Evolutionary conservation across 352 stramenopile species (phyloP).

Genomic region (Globisporangium splendens): DNA sequence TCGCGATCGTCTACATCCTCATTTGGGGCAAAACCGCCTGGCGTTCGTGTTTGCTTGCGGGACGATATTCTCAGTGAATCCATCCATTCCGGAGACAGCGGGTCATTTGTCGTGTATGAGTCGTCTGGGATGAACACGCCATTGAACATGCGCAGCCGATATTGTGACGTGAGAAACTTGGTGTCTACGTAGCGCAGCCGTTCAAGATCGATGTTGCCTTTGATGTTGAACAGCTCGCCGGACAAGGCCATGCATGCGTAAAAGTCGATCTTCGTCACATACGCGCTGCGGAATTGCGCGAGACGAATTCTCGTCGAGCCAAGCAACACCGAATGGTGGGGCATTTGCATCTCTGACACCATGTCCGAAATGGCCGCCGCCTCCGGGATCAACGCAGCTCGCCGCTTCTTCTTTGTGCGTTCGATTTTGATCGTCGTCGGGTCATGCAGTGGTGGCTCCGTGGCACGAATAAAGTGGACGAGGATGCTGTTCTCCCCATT

Average conservation of each 20-base stretch:
- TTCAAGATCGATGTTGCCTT: slow-evolving; percentile 78
- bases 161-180: slow-evolving; percentile 56
- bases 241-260: slow-evolving; percentile 79
- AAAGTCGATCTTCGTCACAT: slow-evolving; percentile 83
- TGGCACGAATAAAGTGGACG: slow-evolving; percentile 74
- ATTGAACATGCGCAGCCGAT: slow-evolving; percentile 60
- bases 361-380: slow-evolving; percentile 27
- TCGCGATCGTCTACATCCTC: not conserved
- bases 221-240: slow-evolving; percentile 82
- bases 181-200: slow-evolving; percentile 70
- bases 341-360: slow-evolving; percentile 29
- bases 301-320: slow-evolving; percentile 75
- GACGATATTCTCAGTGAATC: slow-evolving; percentile 55
- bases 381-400: slow-evolving; percentile 34
- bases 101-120: slow-evolving; percentile 56
- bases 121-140: slow-evolving; percentile 72
- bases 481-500: slow-evolving; percentile 71
- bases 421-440: slow-evolving; percentile 13
- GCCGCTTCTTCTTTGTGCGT: slow-evolving; percentile 29
- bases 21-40: not conserved
- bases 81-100: slow-evolving; percentile 78
- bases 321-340: slow-evolving; percentile 46
- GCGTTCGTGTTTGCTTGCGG: slow-evolving; percentile 17
- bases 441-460: slow-evolving; percentile 68
- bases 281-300: slow-evolving; percentile 78